Base-by-base conservation (phyloP, 805 yeast genomes). In the Wickerhamiella shivajii region DNA sequence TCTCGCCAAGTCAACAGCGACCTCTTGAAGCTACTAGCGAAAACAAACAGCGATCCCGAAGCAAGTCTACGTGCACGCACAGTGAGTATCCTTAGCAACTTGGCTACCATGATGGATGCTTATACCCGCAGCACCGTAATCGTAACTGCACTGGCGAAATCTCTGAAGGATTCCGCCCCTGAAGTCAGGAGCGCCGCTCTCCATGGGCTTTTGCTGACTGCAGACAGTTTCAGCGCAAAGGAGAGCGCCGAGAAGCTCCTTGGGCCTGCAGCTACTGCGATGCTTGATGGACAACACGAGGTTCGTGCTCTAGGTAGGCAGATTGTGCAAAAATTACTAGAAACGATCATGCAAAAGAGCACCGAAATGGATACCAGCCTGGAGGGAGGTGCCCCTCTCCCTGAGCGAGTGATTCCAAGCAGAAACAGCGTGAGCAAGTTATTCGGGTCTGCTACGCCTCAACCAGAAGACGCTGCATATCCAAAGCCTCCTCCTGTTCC, bases 1-100 rank as follows among this genome's bases (percentile, higher is more conserved):
- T 80, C 74, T 24, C 67, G 93, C 36, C 93, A 79, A 51, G 60
- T 85, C 31, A 87, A 87, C 52, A 84, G 84, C 47, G 97, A 90
- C 31, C 57, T 87, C 15, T 58, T 87, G 35, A 67, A 92, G 43
- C 66, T 71, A 35, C 59, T 87, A 35, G 97, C 97, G 0, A 79
- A 74, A 45, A 65, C 83, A 7, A 93, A 81, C 50, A 68, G 64
- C 52, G 94, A 83, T 50, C 71, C 71, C 4, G 71, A 69, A 31
- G 75, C 87, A 2, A 77, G 77, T 8, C 75, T 83, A 19, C 58
- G 94, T 44, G 77, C 81, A 3, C 77, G 77, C 46, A 79, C 93
- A 0, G 68, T 81, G 11, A 62, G 77, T 14, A 64, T 79, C 27
- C 64, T 83, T 21, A 71, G 77, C 25, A 69, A 70, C 35, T 70